Evolutionary conservation across 1,139 yeast species (phyloP), one percentile per base, ranked within the genome.

Genomic region (Arxiozyma slooffiae): DNA sequence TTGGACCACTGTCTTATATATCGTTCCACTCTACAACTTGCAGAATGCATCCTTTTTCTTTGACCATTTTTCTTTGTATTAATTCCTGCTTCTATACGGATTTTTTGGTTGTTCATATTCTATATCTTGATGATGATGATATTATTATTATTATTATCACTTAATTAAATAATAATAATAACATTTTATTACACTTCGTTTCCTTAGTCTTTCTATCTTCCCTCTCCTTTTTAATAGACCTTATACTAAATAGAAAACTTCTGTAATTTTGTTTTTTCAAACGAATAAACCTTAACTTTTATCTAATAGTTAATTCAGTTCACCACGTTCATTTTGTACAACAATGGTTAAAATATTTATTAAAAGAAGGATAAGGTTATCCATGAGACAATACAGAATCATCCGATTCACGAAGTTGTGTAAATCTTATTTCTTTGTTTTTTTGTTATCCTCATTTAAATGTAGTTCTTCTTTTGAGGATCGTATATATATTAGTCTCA

Each of bases 1-100:
- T 46, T 64, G 67, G 7, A 64, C 52, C n/a, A 62, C 60, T 4
- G 67, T 62, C 1, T 56, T 53, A 46, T 60, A 63, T 3, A 54
- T 52, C 21, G 47, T 37, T 2, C n/a, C n/a, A 21, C 21, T 17
- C 34, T 39, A 26, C 47, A 38, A 17, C 34, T 41, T 4, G 49
- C 9, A 23, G 14, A 6, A 41, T 39, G 42, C 18, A 24, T 41
- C 18, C 47, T 40, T 30, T 16, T 38, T 17, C 47, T 48, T 38
- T 41, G 48, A 36, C 30, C 46, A 38, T 44, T 47, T 16, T 37
- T 47, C 36, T 40, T 18, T 17, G 20, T 18, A 16, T 41, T 7
- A 20, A 23, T n/a, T 17, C 16, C 42, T 2, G 6, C 17, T 9
- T 40, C 7, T 11, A 14, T n/a, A 11, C 14, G 4, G 4, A 30